A percentile compares a stretch with the other conserved stretches of the same genome.
Evolutionary conservation across 2,329 filamentous ascomycete genomes (phyloP).

Genomic region (Sporothrix curviconia): DNA sequence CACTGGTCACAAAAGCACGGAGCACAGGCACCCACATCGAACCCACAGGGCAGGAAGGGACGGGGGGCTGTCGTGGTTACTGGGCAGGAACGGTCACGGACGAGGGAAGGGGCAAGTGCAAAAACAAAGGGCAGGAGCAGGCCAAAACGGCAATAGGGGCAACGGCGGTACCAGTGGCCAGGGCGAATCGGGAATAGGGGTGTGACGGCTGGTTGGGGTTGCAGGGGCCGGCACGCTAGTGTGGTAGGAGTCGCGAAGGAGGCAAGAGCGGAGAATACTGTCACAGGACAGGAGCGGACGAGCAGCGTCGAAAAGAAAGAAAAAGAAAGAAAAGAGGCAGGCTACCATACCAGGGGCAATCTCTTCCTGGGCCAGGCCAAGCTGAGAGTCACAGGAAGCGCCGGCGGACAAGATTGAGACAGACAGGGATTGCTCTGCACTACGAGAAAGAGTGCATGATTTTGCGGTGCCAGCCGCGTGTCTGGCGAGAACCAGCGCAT

Average conservation of each 20-base stretch:
- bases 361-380: neutral
- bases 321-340: neutral
- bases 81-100: conserved; percentile 2
- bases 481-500: neutral
- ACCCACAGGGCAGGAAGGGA: neutral
- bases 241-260: neutral
- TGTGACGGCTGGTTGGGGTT: conserved; percentile 1
- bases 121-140: neutral
- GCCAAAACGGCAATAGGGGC: neutral
- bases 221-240: conserved; percentile 3
- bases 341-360: neutral
- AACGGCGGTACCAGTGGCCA: neutral
- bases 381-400: neutral
- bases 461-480: conserved; percentile 13
- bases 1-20: neutral
- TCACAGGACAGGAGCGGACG: neutral
- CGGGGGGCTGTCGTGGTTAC: neutral
- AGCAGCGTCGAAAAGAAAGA: neutral
- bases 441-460: conserved; percentile 5
- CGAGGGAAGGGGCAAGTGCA: neutral
- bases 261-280: neutral
- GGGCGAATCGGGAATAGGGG: neutral
- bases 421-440: neutral
- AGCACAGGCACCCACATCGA: neutral
- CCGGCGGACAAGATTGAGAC: neutral